phyloP scores from a whole-genome alignment of 305 asterid genomes.

The Fraxinus albicans region DNA sequence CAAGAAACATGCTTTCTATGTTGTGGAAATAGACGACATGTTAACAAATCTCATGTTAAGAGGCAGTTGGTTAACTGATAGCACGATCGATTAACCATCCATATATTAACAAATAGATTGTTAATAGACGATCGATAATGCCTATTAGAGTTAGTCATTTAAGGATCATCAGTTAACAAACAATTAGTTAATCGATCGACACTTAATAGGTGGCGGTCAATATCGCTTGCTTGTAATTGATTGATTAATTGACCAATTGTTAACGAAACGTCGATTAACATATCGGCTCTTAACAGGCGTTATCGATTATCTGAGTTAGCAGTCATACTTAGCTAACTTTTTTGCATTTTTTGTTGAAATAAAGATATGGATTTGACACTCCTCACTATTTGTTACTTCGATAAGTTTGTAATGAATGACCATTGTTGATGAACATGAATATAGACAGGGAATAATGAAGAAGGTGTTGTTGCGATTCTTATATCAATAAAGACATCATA shows the following conservation, averaged over 20 bases:
- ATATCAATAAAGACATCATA: neutral
- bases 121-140: too few species aligned
- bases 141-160: neutral
- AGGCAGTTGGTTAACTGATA: too few species aligned
- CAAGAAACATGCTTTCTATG: neutral
- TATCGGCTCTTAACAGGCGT: neutral
- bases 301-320: neutral
- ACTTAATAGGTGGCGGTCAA: neutral
- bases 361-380: neutral
- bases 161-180: neutral
- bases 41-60: neutral
- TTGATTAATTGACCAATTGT: neutral
- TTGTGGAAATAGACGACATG: neutral
- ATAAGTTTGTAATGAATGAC: neutral
- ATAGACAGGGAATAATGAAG: neutral
- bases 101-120: neutral
- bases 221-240: too few species aligned
- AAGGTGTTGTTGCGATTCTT: neutral
- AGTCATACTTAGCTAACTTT: neutral
- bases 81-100: too few species aligned
- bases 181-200: neutral
- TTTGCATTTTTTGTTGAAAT: too few species aligned
- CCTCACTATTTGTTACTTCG: neutral
- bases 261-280: neutral
- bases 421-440: neutral